Conservation (phyloP, 306 rosid genomes). For the Castanopsis chinensis region DNA sequence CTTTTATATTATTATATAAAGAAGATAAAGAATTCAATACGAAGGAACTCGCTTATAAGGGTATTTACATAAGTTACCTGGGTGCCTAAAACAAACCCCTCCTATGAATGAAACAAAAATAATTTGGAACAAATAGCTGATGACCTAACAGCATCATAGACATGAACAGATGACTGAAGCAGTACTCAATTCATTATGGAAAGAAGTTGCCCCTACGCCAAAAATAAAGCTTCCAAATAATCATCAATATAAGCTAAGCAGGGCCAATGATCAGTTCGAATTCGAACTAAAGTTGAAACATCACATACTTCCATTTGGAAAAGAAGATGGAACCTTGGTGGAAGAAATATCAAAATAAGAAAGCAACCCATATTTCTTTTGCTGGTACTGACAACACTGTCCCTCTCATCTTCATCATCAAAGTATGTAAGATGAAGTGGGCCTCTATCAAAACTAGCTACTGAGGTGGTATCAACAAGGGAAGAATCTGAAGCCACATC, state of each 20-base stretch:
- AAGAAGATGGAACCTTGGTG: conserved; percentile 96
- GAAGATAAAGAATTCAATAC: too few species aligned
- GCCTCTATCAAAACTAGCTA: conserved; percentile 37
- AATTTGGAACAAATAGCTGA: conserved; percentile 20
- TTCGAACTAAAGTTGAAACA: conserved; percentile 81
- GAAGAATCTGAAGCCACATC: conserved; percentile 40
- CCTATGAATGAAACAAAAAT: conserved; percentile 15
- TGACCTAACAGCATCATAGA: background rate
- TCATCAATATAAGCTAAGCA: conserved; percentile 96
- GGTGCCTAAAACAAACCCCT: conserved; percentile 12
- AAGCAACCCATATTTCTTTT: conserved; percentile 70
- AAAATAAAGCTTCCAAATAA: conserved; percentile 87
- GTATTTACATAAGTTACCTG: conserved; percentile 19
- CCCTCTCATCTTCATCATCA: conserved; percentile 50
- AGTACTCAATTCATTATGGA: background rate
- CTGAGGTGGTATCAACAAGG: conserved; percentile 31
- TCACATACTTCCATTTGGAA: conserved; percentile 91
- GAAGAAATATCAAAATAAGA: conserved; percentile 81
- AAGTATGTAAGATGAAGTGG: conserved; percentile 77
- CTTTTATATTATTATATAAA: too few species aligned
- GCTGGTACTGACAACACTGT: conserved; percentile 26
- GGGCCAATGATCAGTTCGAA: conserved; percentile 97
- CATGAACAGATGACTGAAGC: background rate
- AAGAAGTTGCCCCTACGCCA: conserved; percentile 38
- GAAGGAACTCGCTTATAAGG: conserved; percentile 5